A percentile compares a stretch with the other conserved stretches of the same genome.
phyloP scores from a whole-genome alignment of 352 stramenopile genomes.

The Pilasporangium apinafurcum region DNA sequence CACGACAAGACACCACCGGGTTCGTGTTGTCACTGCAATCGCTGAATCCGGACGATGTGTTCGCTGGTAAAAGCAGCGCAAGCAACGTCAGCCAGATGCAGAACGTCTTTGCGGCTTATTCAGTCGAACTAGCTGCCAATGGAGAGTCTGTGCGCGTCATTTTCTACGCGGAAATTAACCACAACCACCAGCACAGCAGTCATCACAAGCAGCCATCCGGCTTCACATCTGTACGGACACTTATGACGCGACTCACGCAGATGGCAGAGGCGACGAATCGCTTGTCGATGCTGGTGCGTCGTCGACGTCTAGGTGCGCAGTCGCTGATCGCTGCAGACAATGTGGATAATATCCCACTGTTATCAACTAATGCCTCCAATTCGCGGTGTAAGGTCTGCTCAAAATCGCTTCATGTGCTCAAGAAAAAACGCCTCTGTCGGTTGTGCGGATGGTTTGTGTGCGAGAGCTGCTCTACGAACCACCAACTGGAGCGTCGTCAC shows the following conservation, averaged over 20 bases:
- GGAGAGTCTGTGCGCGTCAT: conserved; percentile 10
- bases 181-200: neutral
- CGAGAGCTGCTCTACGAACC: conserved; percentile 28
- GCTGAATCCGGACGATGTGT: conserved; percentile 30
- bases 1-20: conserved; percentile 5
- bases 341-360: conserved; percentile 8
- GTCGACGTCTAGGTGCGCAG: conserved; percentile 20
- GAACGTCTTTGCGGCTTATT: conserved; percentile 12
- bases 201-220: neutral
- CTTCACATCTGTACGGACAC: conserved; percentile 5
- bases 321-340: conserved; percentile 33
- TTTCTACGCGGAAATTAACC: conserved; percentile 5
- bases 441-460: conserved; percentile 61
- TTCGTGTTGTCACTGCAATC: conserved; percentile 33
- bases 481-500: conserved; percentile 26
- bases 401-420: conserved; percentile 9
- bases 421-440: conserved; percentile 29
- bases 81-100: conserved; percentile 11
- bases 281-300: conserved; percentile 20
- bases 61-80: conserved; percentile 8
- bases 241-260: conserved; percentile 20
- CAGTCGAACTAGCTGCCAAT: conserved; percentile 7
- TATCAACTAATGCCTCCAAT: conserved; percentile 16
- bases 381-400: conserved; percentile 24
- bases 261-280: conserved; percentile 29